A percentile compares a stretch with the other conserved stretches of the same genome.
Evolutionary conservation across 352 stramenopile species (phyloP).

Genomic region (Phytophthora macrochlamydospora): DNA sequence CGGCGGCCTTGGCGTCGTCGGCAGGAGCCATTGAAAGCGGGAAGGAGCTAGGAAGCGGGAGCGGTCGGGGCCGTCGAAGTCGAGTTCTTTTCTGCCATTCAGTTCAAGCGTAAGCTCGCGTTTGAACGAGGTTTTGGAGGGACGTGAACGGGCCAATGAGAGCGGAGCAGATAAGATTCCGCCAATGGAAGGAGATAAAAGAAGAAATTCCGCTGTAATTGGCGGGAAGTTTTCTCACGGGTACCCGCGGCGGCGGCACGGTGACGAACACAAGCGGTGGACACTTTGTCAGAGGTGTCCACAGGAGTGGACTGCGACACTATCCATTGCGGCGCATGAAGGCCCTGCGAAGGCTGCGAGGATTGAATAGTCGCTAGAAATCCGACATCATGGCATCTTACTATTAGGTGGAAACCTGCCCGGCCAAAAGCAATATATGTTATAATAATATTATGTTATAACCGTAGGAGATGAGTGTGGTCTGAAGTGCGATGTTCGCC

Average conservation of each 20-base stretch:
- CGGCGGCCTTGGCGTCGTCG: slow-evolving; percentile 65
- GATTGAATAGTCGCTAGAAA: too few species aligned
- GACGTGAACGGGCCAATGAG: not conserved
- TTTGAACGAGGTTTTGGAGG: slow-evolving; percentile 5
- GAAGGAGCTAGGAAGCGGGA: slow-evolving; percentile 7
- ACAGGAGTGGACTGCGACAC: too few species aligned
- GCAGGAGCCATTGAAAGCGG: slow-evolving; percentile 33
- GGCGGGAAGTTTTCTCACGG: not conserved
- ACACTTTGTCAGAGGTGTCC: too few species aligned
- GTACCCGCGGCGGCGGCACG: not conserved
- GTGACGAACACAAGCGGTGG: slow-evolving; percentile 1
- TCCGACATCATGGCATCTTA: too few species aligned
- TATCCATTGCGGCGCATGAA: too few species aligned
- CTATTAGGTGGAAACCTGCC: too few species aligned
- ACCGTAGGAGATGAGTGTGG: too few species aligned
- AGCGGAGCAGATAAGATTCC: not conserved
- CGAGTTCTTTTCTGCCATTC: slow-evolving; percentile 55
- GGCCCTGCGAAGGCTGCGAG: too few species aligned
- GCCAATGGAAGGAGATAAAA: not conserved
- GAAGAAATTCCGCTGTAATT: too few species aligned
- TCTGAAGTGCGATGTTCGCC: too few species aligned
- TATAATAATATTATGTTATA: too few species aligned
- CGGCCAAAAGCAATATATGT: too few species aligned
- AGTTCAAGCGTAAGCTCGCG: slow-evolving; percentile 14
- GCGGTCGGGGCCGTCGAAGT: slow-evolving; percentile 36